Conservation (phyloP, 2,329 filamentous ascomycete genomes). For the Juglanconis juglandina region DNA sequence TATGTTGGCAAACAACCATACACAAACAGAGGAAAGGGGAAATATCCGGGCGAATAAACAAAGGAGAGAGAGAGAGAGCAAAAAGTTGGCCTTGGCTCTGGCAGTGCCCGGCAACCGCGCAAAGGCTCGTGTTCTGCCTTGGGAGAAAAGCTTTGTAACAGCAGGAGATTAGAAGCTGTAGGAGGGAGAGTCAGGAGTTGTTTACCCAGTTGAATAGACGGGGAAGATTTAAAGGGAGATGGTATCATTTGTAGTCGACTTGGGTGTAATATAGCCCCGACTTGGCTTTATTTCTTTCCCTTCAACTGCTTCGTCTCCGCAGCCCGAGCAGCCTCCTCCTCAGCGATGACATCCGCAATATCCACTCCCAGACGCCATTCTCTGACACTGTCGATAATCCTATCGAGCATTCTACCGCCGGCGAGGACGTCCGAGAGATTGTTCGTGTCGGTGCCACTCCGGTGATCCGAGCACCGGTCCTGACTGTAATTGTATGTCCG, state of each 20-base stretch:
- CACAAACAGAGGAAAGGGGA: no score
- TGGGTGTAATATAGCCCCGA: neutral
- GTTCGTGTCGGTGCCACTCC: conserved; percentile 74
- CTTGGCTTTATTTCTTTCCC: conserved; percentile 19
- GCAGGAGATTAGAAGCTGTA: no score
- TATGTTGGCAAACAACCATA: no score
- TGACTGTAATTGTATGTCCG: conserved; percentile 80
- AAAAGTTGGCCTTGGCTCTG: no score
- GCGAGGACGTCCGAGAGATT: conserved; percentile 77
- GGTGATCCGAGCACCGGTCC: conserved; percentile 82
- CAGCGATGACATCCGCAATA: conserved; percentile 64
- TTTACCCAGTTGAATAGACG: no score
- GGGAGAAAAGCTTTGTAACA: no score
- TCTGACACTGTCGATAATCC: conserved; percentile 73
- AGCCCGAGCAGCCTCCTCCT: conserved; percentile 50
- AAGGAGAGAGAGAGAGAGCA: no score
- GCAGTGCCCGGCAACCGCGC: no score
- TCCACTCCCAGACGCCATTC: conserved; percentile 74
- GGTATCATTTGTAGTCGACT: neutral
- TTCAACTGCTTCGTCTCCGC: conserved; percentile 20
- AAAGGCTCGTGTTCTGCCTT: no score
- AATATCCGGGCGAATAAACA: no score
- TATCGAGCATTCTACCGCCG: conserved; percentile 68
- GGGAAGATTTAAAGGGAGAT: neutral
- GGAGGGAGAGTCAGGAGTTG: no score